Conservation (phyloP, 768 basidiomycete genomes). For the Suillus luteus region DNA sequence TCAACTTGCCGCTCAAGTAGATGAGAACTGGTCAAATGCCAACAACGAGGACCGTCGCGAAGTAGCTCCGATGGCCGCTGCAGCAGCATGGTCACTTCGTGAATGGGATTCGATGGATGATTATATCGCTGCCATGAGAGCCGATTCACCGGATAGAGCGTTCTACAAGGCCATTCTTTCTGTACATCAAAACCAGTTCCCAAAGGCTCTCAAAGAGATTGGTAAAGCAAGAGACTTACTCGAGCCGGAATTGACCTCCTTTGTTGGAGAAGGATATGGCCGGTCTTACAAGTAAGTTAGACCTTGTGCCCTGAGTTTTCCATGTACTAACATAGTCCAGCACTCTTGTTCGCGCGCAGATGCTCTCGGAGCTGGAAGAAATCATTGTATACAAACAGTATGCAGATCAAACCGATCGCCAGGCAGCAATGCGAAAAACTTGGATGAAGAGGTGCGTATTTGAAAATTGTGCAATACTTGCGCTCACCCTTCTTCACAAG, state of each 20-base stretch:
- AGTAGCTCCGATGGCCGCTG: conserved; percentile 96
- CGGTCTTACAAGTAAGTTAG: conserved; percentile 88
- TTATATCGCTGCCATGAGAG: conserved; percentile 91
- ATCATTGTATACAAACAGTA: conserved; percentile 95
- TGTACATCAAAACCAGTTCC: conserved; percentile 95
- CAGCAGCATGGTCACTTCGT: conserved; percentile 93
- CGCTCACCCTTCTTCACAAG: conserved; percentile 40
- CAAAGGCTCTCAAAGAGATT: conserved; percentile 87
- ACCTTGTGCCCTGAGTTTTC: conserved; percentile 1
- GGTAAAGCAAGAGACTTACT: conserved; percentile 90
- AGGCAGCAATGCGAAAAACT: conserved; percentile 85
- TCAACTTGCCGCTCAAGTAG: conserved; percentile 79
- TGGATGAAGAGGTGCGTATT: conserved; percentile 89
- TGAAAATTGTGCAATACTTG: background rate
- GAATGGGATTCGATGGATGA: conserved; percentile 99
- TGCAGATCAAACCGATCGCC: conserved; percentile 92
- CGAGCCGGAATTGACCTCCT: conserved; percentile 86
- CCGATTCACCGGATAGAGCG: conserved; percentile 89
- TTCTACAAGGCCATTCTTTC: conserved; percentile 96
- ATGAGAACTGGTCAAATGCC: conserved; percentile 84
- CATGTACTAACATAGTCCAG: conserved; percentile 42
- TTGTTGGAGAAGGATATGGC: conserved; percentile 96
- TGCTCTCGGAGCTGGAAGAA: conserved; percentile 97
- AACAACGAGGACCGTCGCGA: conserved; percentile 81
- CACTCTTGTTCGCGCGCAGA: conserved; percentile 95